Conservation (phyloP, 2,329 filamentous ascomycete genomes). For the Colletotrichum sojae region DNA sequence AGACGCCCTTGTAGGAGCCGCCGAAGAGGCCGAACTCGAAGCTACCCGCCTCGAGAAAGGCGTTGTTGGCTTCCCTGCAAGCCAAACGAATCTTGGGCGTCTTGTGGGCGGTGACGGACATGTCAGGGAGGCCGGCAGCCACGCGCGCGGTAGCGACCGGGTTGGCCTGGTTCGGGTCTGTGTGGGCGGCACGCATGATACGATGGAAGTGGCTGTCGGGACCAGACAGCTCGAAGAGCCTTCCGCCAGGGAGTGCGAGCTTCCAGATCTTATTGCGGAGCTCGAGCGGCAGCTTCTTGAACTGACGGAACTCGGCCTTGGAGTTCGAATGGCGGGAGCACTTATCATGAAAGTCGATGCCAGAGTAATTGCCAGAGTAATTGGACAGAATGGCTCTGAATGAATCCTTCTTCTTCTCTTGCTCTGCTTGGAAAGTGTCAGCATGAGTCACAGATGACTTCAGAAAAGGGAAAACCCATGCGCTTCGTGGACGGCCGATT, state of each 20-base stretch:
- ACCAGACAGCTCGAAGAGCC: conserved; percentile 35
- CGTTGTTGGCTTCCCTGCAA: conserved; percentile 36
- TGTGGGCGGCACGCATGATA: conserved; percentile 19
- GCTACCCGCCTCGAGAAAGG: conserved; percentile 28
- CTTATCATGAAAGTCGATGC: conserved; percentile 15
- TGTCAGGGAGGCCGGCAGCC: conserved; percentile 31
- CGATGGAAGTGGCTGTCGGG: conserved; percentile 33
- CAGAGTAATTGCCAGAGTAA: conserved; percentile 27
- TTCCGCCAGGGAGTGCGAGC: conserved; percentile 32
- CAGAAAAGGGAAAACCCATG: conserved; percentile 6
- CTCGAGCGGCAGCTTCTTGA: conserved; percentile 36
- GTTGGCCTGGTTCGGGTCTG: conserved; percentile 14
- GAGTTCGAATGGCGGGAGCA: conserved; percentile 10
- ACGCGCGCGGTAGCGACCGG: conserved; percentile 10
- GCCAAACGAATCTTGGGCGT: conserved; percentile 38
- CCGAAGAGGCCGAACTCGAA: conserved; percentile 41
- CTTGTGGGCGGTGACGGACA: conserved; percentile 32
- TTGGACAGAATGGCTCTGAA: conserved; percentile 10
- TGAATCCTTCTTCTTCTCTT: conserved; percentile 16
- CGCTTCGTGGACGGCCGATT: background rate
- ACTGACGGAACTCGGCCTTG: conserved; percentile 31
- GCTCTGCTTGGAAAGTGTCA: conserved; percentile 28
- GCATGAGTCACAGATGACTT: background rate
- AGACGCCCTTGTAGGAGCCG: conserved; percentile 35
- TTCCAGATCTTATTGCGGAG: conserved; percentile 42